Evolutionary conservation across 768 basidiomycete species (phyloP).

Genomic region (Trametes gibbosa): DNA sequence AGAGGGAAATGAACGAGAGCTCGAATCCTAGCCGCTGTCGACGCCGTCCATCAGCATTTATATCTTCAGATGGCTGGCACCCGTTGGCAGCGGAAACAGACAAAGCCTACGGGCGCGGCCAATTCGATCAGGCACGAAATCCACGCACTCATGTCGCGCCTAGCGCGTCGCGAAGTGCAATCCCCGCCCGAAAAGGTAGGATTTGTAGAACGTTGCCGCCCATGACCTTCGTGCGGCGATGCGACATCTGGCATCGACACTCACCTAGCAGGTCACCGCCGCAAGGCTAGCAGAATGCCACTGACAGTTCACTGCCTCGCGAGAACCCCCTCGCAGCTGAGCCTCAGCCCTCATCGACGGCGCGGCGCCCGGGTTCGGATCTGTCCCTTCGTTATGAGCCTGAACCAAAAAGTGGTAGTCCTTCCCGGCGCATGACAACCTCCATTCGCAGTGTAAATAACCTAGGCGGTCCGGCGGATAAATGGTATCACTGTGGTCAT

Average conservation of each 20-base stretch:
- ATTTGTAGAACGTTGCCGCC: constrained; percentile 4
- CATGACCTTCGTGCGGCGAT: neutral
- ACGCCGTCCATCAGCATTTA: neutral
- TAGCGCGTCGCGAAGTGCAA: neutral
- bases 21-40: neutral
- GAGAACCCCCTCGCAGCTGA: no score
- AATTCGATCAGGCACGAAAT: constrained; percentile 3
- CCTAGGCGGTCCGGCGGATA: no score
- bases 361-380: no score
- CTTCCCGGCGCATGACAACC: no score
- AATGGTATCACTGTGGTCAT: no score
- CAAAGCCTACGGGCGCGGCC: neutral
- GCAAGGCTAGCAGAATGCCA: no score
- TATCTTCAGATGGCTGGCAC: neutral
- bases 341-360: no score
- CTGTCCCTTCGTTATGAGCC: no score
- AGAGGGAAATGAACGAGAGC: neutral
- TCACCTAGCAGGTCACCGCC: no score
- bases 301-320: no score
- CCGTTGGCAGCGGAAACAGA: neutral
- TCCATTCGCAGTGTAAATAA: no score
- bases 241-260: neutral
- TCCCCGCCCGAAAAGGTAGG: neutral
- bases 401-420: no score
- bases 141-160: neutral